Percentiles rank a stretch among this genome's conserved stretches.
These are phyloP conservation scores for Chlorella sorokiniana DNA, from an alignment of 139 green algal genomes.

Conservation along the genomic window DNA sequence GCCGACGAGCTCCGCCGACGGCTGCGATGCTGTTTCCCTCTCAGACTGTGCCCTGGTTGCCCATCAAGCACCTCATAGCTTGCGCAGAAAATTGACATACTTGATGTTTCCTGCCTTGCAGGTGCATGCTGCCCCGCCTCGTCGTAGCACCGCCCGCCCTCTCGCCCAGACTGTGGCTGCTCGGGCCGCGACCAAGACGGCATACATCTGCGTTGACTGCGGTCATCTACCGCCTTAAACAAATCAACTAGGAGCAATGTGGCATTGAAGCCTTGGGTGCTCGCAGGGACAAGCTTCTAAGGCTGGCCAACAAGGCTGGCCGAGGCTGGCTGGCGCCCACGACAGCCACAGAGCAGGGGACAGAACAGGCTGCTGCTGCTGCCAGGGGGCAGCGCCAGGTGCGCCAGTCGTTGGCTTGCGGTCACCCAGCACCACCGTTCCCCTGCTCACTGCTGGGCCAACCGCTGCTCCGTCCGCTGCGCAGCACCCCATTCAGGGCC, in stretches of 20 bases:
- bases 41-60: background rate
- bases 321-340: too few species aligned
- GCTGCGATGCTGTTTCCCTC: background rate
- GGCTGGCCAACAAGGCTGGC: too few species aligned
- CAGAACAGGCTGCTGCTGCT: too few species aligned
- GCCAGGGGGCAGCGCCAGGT: too few species aligned
- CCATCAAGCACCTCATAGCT: background rate
- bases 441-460: too few species aligned
- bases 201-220: constrained; percentile 48
- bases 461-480: too few species aligned
- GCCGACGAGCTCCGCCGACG: background rate
- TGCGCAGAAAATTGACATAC: background rate
- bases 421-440: too few species aligned
- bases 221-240: constrained; percentile 41
- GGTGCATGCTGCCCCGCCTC: constrained; percentile 4
- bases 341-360: too few species aligned
- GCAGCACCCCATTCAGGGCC: constrained; percentile 78
- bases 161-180: background rate
- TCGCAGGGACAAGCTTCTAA: too few species aligned
- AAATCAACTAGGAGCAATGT: too few species aligned
- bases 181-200: constrained; percentile 13
- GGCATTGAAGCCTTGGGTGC: too few species aligned
- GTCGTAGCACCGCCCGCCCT: background rate
- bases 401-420: too few species aligned
- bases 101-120: background rate